Evolutionary conservation across 768 basidiomycete genomes (phyloP), one percentile per base, ranked within the genome.

Genomic region (Lentinula guzmanii): DNA sequence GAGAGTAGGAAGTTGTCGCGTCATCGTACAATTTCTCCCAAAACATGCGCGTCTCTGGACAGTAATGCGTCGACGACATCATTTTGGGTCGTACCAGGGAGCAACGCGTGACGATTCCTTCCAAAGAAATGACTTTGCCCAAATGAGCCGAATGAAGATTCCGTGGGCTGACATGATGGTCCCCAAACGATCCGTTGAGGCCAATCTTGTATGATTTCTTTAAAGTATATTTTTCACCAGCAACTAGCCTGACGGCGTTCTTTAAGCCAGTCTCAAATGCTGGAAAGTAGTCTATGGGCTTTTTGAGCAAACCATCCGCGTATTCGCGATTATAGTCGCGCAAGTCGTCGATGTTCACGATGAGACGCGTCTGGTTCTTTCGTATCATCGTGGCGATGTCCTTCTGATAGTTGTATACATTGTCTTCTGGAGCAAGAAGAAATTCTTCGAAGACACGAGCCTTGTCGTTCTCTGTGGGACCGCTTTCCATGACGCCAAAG

Each of bases 51-150:
- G 94, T 96, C 60, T 87, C 86, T n/a, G 90, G 87, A 70, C 94
- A 96, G 75, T 90, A 99, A 70, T 99, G 97, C 51, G 98, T 85
- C 10, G 97, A 98, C 71, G 89, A 91, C 70, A 97, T 83, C 93
- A 99, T 96, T 77, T 99, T 99, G 15, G 97, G 97, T 35, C 97
- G 89, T 58, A 98, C 96, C 61, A 99, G 87, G 6, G 95, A 98
- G 73, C 97, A 99, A 61, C 97, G 85, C 3, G 96, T 98, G 64
- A 99, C 94, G 71, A 99, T 99, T 42, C 96, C 97, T 77, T 99
- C 97, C 37, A 99, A 73, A 37, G 91, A 95, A 70, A 98, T 92
- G 94, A 98, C 94, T 75, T 90, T 94, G 53, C 94, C 92, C 18
- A 99, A 84, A 72, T 98, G 90, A 63, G 85, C 82, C 34, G 94